Evolutionary conservation across 2,329 filamentous ascomycete species (phyloP).

Genomic region (Colletotrichum melonis): DNA sequence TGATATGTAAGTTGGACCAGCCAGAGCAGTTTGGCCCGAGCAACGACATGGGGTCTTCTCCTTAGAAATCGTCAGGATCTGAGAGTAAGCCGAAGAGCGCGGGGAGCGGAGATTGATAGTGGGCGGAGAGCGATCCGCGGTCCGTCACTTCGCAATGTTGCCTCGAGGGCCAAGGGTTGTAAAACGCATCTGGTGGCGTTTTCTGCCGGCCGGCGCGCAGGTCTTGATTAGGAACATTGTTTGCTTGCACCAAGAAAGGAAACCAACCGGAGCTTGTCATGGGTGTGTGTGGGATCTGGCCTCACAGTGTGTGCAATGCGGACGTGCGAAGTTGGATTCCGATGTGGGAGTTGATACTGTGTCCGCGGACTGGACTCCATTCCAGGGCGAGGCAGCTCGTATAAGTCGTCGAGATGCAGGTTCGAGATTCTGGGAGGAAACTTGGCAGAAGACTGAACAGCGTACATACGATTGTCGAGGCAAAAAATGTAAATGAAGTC

Average conservation of each 20-base stretch:
- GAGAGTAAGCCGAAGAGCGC: not conserved
- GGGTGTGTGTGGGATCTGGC: slow-evolving; percentile 30
- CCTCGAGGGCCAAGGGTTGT: not conserved
- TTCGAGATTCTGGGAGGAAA: not conserved
- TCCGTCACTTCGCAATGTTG: not conserved
- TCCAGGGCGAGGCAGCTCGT: not conserved
- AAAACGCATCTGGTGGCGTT: slow-evolving; percentile 10
- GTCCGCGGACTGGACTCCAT: slow-evolving; percentile 24
- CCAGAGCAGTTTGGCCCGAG: not conserved
- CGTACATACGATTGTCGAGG: not conserved
- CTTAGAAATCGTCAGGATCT: not conserved
- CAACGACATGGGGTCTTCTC: not conserved
- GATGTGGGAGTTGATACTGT: slow-evolving; percentile 30
- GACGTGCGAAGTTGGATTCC: slow-evolving; percentile 33
- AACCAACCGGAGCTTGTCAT: slow-evolving; percentile 33
- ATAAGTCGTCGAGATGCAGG: not conserved
- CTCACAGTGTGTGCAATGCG: slow-evolving; percentile 34
- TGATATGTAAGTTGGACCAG: not conserved
- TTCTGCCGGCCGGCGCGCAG: slow-evolving; percentile 10
- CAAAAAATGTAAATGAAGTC: not conserved
- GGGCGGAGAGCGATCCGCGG: not conserved
- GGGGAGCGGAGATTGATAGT: not conserved
- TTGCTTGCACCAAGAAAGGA: slow-evolving; percentile 25
- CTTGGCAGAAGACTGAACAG: not conserved
- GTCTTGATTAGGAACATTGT: slow-evolving; percentile 27